A percentile compares a stretch with the other conserved stretches of the same genome.
Evolutionary conservation across 768 basidiomycete species (phyloP).

Genomic region (Tephrocybe sp.): DNA sequence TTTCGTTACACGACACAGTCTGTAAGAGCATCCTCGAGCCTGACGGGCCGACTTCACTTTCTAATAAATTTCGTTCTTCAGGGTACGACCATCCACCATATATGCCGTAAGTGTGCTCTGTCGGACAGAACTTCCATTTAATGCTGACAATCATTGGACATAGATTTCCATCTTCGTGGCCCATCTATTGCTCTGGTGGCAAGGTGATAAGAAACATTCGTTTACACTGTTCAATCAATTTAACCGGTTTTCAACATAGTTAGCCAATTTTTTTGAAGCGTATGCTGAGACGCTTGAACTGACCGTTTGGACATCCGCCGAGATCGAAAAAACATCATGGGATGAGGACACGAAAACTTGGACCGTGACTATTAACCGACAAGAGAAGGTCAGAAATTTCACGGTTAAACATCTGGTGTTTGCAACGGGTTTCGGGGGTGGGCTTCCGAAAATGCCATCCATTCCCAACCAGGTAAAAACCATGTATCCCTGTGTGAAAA

Average conservation of each 20-base stretch:
- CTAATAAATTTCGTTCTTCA: constrained; percentile 10
- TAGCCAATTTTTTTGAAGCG: constrained; percentile 67
- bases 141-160: not conserved
- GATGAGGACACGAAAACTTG: constrained; percentile 39
- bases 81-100: constrained; percentile 60
- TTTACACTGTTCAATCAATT: too few relatives aligned
- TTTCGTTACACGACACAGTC: constrained; percentile 54
- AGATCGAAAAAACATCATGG: constrained; percentile 37
- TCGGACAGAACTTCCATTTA: not conserved
- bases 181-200: constrained; percentile 43
- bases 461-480: constrained; percentile 39
- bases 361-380: constrained; percentile 41
- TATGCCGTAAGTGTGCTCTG: constrained; percentile 35
- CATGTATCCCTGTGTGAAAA: not conserved
- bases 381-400: constrained; percentile 33
- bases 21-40: constrained; percentile 30
- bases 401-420: constrained; percentile 54
- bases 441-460: constrained; percentile 42
- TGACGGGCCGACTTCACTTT: not conserved
- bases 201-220: constrained; percentile 40
- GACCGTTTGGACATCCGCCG: constrained; percentile 60
- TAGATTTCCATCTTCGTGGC: constrained; percentile 62
- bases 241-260: too few relatives aligned
- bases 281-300: constrained; percentile 62
- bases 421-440: constrained; percentile 54